Conservation (phyloP, 805 yeast genomes). For the Cyberlindnera saturnus region DNA sequence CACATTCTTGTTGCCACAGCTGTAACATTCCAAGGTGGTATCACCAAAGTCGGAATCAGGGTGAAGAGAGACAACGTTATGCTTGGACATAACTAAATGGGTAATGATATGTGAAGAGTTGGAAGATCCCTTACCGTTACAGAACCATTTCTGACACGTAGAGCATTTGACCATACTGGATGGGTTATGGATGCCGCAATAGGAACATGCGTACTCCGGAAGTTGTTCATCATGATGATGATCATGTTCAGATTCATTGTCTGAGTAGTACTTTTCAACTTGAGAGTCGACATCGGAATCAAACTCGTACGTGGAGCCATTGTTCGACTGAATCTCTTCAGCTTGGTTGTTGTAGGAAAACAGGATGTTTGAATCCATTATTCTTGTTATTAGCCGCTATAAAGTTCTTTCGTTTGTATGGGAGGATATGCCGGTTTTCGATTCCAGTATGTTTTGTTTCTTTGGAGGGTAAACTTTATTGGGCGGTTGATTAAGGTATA, state of each 20-base stretch:
- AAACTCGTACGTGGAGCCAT: conserved; percentile 3
- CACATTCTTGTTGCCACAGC: conserved; percentile 77
- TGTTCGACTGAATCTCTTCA: not conserved
- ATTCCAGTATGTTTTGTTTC: too few relatives aligned
- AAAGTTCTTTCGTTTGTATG: too few relatives aligned
- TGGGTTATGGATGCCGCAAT: conserved; percentile 70
- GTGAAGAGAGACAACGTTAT: conserved; percentile 68
- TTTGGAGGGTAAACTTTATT: too few relatives aligned
- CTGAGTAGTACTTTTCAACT: not conserved
- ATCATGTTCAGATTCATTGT: not conserved
- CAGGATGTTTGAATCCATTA: conserved; percentile 21
- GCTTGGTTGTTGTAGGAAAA: conserved; percentile 11
- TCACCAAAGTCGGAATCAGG: conserved; percentile 83
- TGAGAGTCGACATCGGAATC: conserved; percentile 2
- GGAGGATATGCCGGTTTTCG: too few relatives aligned
- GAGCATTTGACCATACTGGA: conserved; percentile 69
- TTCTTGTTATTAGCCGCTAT: too few relatives aligned
- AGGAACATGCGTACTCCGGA: conserved; percentile 46
- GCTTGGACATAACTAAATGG: conserved; percentile 77
- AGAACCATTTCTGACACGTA: conserved; percentile 81
- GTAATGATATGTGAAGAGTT: conserved; percentile 68
- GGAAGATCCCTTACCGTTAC: conserved; percentile 62
- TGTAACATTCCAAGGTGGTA: conserved; percentile 80
- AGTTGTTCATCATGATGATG: conserved; percentile 3
- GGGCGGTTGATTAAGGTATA: too few relatives aligned